Conservation (phyloP, 352 stramenopile genomes). For the Pythium rishiriense region DNA sequence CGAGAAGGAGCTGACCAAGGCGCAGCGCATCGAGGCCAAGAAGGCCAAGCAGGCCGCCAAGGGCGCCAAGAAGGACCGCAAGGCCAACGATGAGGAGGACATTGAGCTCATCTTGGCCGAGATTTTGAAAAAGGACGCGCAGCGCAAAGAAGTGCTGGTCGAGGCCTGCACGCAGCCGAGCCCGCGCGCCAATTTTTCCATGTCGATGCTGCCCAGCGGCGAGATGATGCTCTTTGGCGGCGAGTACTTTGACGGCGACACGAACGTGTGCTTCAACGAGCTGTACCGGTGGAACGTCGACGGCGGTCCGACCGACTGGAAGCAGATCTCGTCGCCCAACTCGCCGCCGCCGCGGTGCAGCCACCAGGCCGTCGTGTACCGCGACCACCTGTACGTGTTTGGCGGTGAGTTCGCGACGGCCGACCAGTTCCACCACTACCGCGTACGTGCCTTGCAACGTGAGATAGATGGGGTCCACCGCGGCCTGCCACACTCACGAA, state of each 20-base stretch:
- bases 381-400: constrained; percentile 97
- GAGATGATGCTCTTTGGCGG: constrained; percentile 95
- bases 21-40: constrained; percentile 75
- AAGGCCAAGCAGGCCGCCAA: constrained; percentile 83
- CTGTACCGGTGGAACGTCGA: constrained; percentile 94
- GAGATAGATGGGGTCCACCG: no score
- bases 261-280: constrained; percentile 96
- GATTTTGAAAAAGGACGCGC: constrained; percentile 77
- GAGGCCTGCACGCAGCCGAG: constrained; percentile 54
- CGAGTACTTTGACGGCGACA: constrained; percentile 97
- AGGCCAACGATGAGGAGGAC: constrained; percentile 75
- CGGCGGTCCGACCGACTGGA: constrained; percentile 67
- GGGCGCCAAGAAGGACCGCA: constrained; percentile 77
- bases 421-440: constrained; percentile 98
- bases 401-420: constrained; percentile 96
- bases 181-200: constrained; percentile 78
- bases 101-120: constrained; percentile 81
- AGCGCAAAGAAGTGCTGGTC: constrained; percentile 63
- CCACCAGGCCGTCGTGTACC: constrained; percentile 94
- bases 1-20: constrained; percentile 71
- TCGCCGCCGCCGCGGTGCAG: constrained; percentile 92
- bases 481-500: no score
- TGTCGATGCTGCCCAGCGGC: constrained; percentile 67
- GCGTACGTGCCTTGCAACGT: constrained; percentile 32
- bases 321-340: constrained; percentile 87